These are phyloP conservation scores for Fusarium sulawesiense DNA, from an alignment of 2,329 filamentous ascomycete genomes.

Conservation along the genomic window DNA sequence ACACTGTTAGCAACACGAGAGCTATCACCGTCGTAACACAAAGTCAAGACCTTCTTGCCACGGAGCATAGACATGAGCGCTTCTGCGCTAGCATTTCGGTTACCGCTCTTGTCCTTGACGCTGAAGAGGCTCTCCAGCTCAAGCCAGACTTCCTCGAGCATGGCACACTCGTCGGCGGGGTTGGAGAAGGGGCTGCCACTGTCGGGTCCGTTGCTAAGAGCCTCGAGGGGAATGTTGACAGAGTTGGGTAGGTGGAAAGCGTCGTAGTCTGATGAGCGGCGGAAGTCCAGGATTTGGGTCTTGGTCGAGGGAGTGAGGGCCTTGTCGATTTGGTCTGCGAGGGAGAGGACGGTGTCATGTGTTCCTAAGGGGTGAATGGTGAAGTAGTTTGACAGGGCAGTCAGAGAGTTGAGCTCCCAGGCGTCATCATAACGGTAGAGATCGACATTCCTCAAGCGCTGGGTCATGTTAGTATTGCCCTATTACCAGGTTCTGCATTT, in stretches of 20 bases:
- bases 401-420: conserved; percentile 61
- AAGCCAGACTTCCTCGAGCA: conserved; percentile 61
- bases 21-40: conserved; percentile 66
- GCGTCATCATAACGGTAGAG: conserved; percentile 66
- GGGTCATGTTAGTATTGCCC: conserved; percentile 32
- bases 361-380: conserved; percentile 42
- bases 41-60: conserved; percentile 56
- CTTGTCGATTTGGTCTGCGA: conserved; percentile 45
- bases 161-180: conserved; percentile 58
- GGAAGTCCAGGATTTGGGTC: conserved; percentile 58
- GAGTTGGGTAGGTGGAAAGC: conserved; percentile 59
- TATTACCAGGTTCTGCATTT: rapidly evolving
- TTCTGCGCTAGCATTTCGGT: conserved; percentile 45
- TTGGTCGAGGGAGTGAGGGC: conserved; percentile 44
- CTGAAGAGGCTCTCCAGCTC: conserved; percentile 60
- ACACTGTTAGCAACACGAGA: conserved; percentile 66
- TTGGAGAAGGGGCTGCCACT: conserved; percentile 51
- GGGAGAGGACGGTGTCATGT: conserved; percentile 42
- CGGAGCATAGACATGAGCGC: conserved; percentile 47
- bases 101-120: conserved; percentile 45
- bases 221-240: conserved; percentile 58
- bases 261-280: conserved; percentile 55
- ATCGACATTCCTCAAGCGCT: conserved; percentile 62
- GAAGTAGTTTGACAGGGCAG: conserved; percentile 54
- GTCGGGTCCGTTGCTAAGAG: conserved; percentile 47